Base-by-base conservation (phyloP, 2,329 filamentous ascomycete species). In the Talaromyces albobiverticillius region DNA sequence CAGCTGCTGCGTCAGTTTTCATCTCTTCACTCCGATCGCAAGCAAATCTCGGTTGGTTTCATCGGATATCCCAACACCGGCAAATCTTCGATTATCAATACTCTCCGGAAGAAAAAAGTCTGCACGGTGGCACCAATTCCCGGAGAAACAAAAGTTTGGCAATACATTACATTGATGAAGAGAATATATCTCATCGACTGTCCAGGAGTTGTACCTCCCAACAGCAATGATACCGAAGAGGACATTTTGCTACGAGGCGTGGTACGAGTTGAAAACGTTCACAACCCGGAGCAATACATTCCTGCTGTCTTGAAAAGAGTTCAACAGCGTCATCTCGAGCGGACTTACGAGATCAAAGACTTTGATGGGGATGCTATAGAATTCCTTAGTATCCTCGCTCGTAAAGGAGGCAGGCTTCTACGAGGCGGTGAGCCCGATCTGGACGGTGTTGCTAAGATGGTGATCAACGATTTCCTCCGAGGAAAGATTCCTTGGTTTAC, bases 401-500 rank as follows among this genome's bases (percentile, higher is more conserved):
- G 92, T 54, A 97, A 96, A 71, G 85, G 86, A 55, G 94, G 94
- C 14, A 82, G 92, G 62, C 75, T 99, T 18, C 77, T 97, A 14
- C 91, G 90, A 68, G 93, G 90, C 55, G 94, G 93, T n/a, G 94
- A 97, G 70, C 88, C 93, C 3, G 94, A 99, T 70, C 76, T 96
- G 53, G 93, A 97, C 64, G 91, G 92, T 64, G 91, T 96, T 46
- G 94, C 94, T 1, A 96, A 96, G 73, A 96, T 96, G 85, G 88
- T 99, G 1, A 76, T 99, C 56, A 97, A 96, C 65, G 94, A 99
- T 67, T 99, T 97, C 69, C 83, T 97, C 66, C 79, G 94, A 59
- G 94, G 94, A 54, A 96, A 93, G 74, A 89, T 97, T 23, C 94
- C 94, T 1, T 99, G 95, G 94, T 99, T 91, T 67, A 94, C 89